Evolutionary conservation across 2,329 filamentous ascomycete species (phyloP).

Genomic region (Scytalidium sp.): DNA sequence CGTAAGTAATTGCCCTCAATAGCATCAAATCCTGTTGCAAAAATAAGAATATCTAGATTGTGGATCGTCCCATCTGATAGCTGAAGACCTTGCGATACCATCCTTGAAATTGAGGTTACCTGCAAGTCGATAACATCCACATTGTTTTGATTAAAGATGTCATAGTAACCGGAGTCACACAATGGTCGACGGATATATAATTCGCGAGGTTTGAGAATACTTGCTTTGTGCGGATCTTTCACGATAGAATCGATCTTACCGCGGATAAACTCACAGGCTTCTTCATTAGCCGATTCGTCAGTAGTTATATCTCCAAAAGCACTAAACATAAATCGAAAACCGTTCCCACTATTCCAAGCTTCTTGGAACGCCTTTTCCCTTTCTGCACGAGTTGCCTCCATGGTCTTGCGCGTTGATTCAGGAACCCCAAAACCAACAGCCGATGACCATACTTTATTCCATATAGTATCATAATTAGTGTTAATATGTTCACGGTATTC

Average conservation of each 20-base stretch:
- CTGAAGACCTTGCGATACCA: slow-evolving; percentile 24
- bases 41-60: slow-evolving; percentile 27
- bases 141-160: slow-evolving; percentile 24
- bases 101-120: slow-evolving; percentile 20
- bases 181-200: slow-evolving; percentile 16
- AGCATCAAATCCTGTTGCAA: slow-evolving; percentile 39
- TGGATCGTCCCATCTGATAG: slow-evolving; percentile 18
- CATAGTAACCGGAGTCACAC: slow-evolving; percentile 24
- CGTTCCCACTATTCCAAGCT: slow-evolving; percentile 29
- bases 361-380: slow-evolving; percentile 25
- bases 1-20: slow-evolving; percentile 30
- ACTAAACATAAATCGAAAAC: slow-evolving; percentile 34
- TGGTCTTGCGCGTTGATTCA: slow-evolving; percentile 19
- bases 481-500: slow-evolving; percentile 29
- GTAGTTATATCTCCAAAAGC: slow-evolving; percentile 33
- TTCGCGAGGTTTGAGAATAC: slow-evolving; percentile 3
- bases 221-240: slow-evolving; percentile 26
- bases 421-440: slow-evolving; percentile 30
- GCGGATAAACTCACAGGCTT: slow-evolving; percentile 33
- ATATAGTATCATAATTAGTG: slow-evolving; percentile 31
- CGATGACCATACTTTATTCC: slow-evolving; percentile 23
- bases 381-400: slow-evolving; percentile 21
- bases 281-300: slow-evolving; percentile 34
- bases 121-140: slow-evolving; percentile 27
- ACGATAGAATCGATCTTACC: slow-evolving; percentile 29